Evolutionary conservation across 2,329 filamentous ascomycete species (phyloP).

Genomic region (Neonectria sp.): DNA sequence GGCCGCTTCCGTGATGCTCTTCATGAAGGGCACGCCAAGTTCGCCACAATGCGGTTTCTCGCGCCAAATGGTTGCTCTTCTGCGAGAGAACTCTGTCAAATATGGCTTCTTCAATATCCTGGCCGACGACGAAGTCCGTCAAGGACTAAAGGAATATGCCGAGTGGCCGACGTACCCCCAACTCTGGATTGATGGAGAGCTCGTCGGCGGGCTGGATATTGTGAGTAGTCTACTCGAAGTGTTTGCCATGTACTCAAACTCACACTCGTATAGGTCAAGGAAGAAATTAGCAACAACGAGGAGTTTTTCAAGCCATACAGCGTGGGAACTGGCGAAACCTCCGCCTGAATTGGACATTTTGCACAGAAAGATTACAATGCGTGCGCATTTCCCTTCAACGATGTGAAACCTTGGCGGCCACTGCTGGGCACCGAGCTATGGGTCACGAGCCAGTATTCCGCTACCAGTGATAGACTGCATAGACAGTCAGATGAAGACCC

Average conservation of each 20-base stretch:
- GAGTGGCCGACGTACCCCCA: slow-evolving; percentile 99
- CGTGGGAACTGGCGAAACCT: slow-evolving; percentile 60
- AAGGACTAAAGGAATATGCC: slow-evolving; percentile 96
- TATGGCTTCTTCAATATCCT: slow-evolving; percentile 99
- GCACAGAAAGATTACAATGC: slow-evolving; percentile 22
- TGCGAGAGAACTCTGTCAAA: slow-evolving; percentile 91
- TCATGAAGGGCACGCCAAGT: slow-evolving; percentile 97
- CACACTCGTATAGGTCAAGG: slow-evolving; percentile 79
- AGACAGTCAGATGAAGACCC: slow-evolving; percentile 9
- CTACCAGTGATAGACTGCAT: background rate
- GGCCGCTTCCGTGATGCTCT: slow-evolving; percentile 97
- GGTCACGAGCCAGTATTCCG: slow-evolving; percentile 5
- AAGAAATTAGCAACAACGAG: slow-evolving; percentile 87
- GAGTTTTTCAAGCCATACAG: slow-evolving; percentile 86
- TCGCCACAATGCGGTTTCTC: slow-evolving; percentile 94
- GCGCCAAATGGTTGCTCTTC: slow-evolving; percentile 86
- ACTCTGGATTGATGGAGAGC: slow-evolving; percentile 90
- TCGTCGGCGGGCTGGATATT: slow-evolving; percentile 96
- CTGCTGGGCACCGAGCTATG: background rate
- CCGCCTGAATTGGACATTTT: slow-evolving; percentile 49
- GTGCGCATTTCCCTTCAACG: slow-evolving; percentile 14
- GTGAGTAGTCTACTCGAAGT: slow-evolving; percentile 68
- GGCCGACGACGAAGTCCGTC: slow-evolving; percentile 95
- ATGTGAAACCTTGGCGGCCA: slow-evolving; percentile 21
- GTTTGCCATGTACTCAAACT: slow-evolving; percentile 30